Evolutionary conservation across 108 stramenopile genomes (phyloP), one percentile per base, ranked within the genome.

Genomic region (Skeletonema potamos): DNA sequence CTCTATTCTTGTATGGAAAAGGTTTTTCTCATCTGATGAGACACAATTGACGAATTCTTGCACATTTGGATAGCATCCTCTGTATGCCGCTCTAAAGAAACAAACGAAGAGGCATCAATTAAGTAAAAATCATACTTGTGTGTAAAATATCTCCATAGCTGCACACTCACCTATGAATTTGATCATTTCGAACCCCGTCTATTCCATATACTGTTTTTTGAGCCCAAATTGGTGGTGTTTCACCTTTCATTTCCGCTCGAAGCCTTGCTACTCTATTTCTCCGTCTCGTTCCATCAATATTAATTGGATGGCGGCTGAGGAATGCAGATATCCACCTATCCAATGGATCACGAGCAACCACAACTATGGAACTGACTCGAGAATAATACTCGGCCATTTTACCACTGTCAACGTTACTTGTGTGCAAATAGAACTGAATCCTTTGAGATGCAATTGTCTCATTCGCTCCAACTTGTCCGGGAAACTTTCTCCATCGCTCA

Each of bases 341-440:
- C 34, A 67, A 18, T 34, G 66, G 66, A 27, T 67, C 66, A 33
- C 66, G 66, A 34, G 54, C 66, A 11, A 67, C 66, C 30, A 67
- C 36, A 1, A 67, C 66, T 17, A 67, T 26, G 2, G 66, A 34
- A 32, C 28, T 55, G 29, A 67, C 34, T 8, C 66, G 66, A 33
- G 17, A 17, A 22, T 67, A 67, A 67, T 67, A 67, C 13, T 67
- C 54, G 1, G 66, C 54, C 54, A 67, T 36, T 22, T 67, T 67
- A 13, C 66, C 66, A 34, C 54, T 67, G 11, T 56, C 54, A 8
- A 30, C 66, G 20, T 55, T 28, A 33, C 18, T 20, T 30, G 55
- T 57, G 33, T 67, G 66, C 36, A 67, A 36, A 56, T 67, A 67
- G 55, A 67, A 67, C 11, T 55, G 54, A 24, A 67, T 67, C 24